Evolutionary conservation across 495 filamentous ascomycete species (phyloP).

Genomic region (Lophiotrema nucula): DNA sequence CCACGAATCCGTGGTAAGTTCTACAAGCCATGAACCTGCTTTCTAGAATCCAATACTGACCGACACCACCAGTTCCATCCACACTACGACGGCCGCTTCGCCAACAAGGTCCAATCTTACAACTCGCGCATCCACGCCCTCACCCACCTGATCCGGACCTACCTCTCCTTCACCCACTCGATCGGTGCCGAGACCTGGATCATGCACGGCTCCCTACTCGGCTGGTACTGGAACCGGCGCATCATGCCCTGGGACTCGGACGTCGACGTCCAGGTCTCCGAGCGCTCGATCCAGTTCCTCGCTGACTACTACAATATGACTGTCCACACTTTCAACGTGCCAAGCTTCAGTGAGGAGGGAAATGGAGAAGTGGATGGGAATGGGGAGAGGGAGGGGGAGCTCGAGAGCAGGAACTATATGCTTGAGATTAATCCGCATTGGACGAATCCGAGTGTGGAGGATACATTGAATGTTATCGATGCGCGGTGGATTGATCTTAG

Average conservation of each 20-base stretch:
- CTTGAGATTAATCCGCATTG: conserved; percentile 63
- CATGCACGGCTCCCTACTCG: conserved; percentile 60
- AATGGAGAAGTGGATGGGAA: conserved; percentile 4
- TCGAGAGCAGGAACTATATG: conserved; percentile 52
- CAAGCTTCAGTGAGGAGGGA: conserved; percentile 24
- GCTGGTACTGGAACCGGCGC: conserved; percentile 65
- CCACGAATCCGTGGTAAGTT: conserved; percentile 35
- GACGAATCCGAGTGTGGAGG: conserved; percentile 46
- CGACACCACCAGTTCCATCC: conserved; percentile 35
- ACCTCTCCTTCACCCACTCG: conserved; percentile 55
- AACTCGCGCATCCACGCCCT: conserved; percentile 42
- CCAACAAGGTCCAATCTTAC: conserved; percentile 19
- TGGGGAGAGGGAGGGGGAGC: background rate
- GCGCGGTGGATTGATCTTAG: conserved; percentile 61
- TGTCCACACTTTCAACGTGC: conserved; percentile 53
- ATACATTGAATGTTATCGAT: conserved; percentile 59
- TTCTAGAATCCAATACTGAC: background rate
- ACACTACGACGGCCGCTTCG: conserved; percentile 44
- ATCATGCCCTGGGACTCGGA: conserved; percentile 67
- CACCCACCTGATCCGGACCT: conserved; percentile 54
- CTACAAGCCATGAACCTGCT: background rate
- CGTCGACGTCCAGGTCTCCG: conserved; percentile 59
- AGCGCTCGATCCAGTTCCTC: conserved; percentile 56
- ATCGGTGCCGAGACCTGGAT: conserved; percentile 62
- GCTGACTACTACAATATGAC: conserved; percentile 64